Base-by-base conservation (phyloP, 2,329 filamentous ascomycete species). In the Penicillium nordicum region DNA sequence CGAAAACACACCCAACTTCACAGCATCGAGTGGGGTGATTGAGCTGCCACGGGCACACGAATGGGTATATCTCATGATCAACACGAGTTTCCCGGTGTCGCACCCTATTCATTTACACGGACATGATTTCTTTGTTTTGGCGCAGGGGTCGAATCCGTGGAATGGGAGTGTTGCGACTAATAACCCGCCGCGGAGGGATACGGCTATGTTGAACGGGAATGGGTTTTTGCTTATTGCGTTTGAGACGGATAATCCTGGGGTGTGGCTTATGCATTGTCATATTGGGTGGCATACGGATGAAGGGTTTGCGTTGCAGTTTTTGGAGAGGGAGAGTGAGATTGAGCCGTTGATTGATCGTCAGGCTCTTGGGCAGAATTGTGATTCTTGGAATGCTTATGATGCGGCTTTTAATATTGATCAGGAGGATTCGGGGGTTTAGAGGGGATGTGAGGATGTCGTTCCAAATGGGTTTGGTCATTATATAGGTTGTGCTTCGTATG, bases 41-140 rank as follows among this genome's bases (percentile, higher is more conserved):
- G 44, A 65, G 23, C 61, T 69, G 1, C 61, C 66, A 0, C 49
- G 57, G 9, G 54, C 62, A 0, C 42, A 72, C 25, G 55, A 69
- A 44, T 72, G 69, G 69, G 57, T 63, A 0, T 69, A 69, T 34
- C 29, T 72, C 0, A 49, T 69, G 30, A 65, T 72, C 14, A 60
- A 68, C 10, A 69, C 65, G 2, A 53, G 57, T 4, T 40, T 65
- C 11, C 23, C 61, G 0, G 58, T 68, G 2, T 44, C 63, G 9
- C 82, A 89, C 62, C 85, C 87, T 0, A 86, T 89, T 72, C 87
- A 90, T 71, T 69, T 89, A 2, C 87, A 90, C 74, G 86, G 86
- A 12, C 83, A 87, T 71, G 88, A 90, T 74, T 87, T 90, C 77
- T 86, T 84, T 67, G 74, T 90, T 46, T 78, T 91, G 0, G 76